A percentile compares a stretch with the other conserved stretches of the same genome.
Conservation (phyloP, 352 stramenopile genomes). For the Phytopythium montanum region DNA sequence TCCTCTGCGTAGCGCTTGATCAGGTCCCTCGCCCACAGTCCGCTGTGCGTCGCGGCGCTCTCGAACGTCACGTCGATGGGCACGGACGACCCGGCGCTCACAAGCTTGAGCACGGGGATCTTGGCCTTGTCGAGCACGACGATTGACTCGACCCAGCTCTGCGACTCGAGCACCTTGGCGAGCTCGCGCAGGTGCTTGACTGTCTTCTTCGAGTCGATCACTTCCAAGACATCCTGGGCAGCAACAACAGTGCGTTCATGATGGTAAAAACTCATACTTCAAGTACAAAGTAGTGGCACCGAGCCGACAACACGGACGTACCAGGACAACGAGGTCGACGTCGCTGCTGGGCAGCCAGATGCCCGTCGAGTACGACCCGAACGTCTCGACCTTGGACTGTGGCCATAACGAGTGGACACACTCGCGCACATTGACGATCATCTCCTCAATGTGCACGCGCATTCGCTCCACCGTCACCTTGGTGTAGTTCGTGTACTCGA, state of each 20-base stretch:
- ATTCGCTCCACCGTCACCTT: slow-evolving; percentile 67
- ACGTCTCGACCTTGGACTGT: slow-evolving; percentile 73
- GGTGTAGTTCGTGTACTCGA: slow-evolving; percentile 74
- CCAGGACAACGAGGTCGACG: slow-evolving; percentile 81
- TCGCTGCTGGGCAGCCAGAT: slow-evolving; percentile 87
- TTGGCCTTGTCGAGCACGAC: slow-evolving; percentile 80
- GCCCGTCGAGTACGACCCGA: slow-evolving; percentile 83
- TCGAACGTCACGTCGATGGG: slow-evolving; percentile 87
- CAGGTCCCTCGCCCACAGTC: slow-evolving; percentile 75
- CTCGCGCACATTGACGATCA: slow-evolving; percentile 68
- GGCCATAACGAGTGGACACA: slow-evolving; percentile 74
- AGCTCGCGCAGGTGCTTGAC: slow-evolving; percentile 58
- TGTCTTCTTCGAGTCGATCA: slow-evolving; percentile 53
- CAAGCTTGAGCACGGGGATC: slow-evolving; percentile 81
- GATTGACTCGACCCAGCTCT: slow-evolving; percentile 81
- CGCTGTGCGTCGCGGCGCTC: slow-evolving; percentile 75
- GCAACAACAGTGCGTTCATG: background rate
- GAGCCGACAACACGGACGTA: slow-evolving; percentile 9
- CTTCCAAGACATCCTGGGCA: slow-evolving; percentile 45
- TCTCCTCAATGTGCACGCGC: slow-evolving; percentile 80
- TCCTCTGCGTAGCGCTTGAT: slow-evolving; percentile 82
- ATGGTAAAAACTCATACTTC: background rate
- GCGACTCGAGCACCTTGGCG: slow-evolving; percentile 44
- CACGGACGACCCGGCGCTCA: slow-evolving; percentile 69
- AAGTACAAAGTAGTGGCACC: background rate